Base-by-base conservation (phyloP, 352 stramenopile genomes). In the Aphanomyces euteiches region DNA sequence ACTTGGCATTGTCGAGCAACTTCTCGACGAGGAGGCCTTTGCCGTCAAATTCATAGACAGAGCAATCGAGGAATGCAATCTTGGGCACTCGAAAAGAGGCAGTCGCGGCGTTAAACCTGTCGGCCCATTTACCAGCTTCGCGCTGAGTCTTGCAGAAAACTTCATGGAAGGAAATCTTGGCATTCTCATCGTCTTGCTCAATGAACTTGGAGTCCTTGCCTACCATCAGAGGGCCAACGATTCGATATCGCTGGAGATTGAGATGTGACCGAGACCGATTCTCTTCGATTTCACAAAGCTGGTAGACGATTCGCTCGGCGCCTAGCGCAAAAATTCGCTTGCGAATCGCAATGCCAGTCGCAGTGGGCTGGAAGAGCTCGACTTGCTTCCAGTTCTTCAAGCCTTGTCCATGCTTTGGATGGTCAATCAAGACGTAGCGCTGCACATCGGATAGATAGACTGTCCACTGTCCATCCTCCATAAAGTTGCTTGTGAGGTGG, bases 51-150 rank as follows among this genome's bases (percentile, higher is more conserved):
- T 65, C 47, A 10, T 73, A 66, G 36, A 78, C 66, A 39, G 50
- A 77, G 47, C 69, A 77, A 8, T 77, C 69, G 47, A 77, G 64
- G 37, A 77, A 77, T 3, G 36, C 8, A 13, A 77, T 75, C 10
- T 39, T 47, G 2, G 21, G 38, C 61, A 67, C 67, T 39, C 72
- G 59, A 10, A 8, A 15, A 5, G 56, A 4, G 38, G 73, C 47
- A 28, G 28, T 28, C 1, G 38, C 45, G 19, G 17, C 60, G 63
- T 69, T 69, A 47, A 69, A 69, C 45, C 3, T 28, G 28, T 69
- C 12, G 21, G 69, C 70, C 15, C 59, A 47, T 43, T 41, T 40
- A n/a, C 66, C 45, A 50, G 67, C 60, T 47, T 66, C 36, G 38
- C 72, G 59, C 47, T 77, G 73, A 8, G 65, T 72, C 38, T 73